Evolutionary conservation across 441 rosid genomes (phyloP).

Genomic region (Populus hybrid): DNA sequence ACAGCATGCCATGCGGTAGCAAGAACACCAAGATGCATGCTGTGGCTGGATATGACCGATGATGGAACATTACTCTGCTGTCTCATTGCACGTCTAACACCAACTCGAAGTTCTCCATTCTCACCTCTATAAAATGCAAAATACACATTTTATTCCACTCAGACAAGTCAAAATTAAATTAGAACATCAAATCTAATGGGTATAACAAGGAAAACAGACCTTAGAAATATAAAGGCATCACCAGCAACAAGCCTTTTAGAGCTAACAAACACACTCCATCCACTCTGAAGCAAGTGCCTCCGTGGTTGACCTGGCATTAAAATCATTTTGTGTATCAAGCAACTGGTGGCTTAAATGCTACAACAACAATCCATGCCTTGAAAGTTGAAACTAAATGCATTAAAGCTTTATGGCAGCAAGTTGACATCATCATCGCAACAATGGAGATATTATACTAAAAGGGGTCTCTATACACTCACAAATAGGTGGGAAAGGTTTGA

Average conservation of each 20-base stretch:
- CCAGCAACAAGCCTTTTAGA: conserved; percentile 96
- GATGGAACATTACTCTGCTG: conserved; percentile 58
- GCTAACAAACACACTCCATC: too few relatives aligned
- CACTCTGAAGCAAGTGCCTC: conserved; percentile 96
- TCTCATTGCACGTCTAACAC: conserved; percentile 97
- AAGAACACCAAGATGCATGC: conserved; percentile 99
- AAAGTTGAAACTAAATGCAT: not conserved
- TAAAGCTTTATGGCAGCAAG: not conserved
- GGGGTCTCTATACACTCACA: not conserved
- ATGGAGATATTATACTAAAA: not conserved
- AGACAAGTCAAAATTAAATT: not conserved
- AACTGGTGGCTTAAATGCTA: not conserved
- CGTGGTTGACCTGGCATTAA: conserved; percentile 84
- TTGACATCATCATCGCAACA: not conserved
- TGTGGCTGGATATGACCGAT: conserved; percentile 61
- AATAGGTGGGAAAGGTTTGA: not conserved
- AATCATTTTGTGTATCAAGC: conserved; percentile 4
- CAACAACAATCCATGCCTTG: not conserved
- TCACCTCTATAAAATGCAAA: conserved; percentile 58
- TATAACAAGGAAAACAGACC: conserved; percentile 39
- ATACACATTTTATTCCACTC: not conserved
- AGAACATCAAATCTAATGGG: not conserved
- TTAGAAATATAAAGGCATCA: conserved; percentile 95
- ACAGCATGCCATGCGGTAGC: conserved; percentile 98
- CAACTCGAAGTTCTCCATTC: conserved; percentile 95